phyloP scores from a whole-genome alignment of 2,329 filamentous ascomycete species.

The Talaromyces sp. region DNA sequence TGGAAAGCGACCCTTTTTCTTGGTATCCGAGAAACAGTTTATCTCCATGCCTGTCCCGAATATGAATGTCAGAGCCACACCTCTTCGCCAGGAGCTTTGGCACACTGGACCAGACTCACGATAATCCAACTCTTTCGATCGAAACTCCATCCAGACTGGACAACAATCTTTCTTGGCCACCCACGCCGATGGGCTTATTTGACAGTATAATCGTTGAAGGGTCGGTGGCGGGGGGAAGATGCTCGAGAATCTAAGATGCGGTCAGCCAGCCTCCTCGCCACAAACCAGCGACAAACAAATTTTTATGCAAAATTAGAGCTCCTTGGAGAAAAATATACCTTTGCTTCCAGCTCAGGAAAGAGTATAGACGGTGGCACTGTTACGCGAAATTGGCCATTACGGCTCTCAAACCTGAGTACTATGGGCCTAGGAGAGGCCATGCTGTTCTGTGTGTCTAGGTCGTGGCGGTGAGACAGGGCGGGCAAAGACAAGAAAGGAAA shows the following conservation, averaged over 20 bases:
- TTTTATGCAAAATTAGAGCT: background rate
- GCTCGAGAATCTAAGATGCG: constrained; percentile 47
- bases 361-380: constrained; percentile 68
- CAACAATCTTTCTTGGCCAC: constrained; percentile 51
- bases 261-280: constrained; percentile 13
- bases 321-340: constrained; percentile 24
- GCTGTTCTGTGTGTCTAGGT: constrained; percentile 3
- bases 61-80: background rate
- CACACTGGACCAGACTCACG: constrained; percentile 35
- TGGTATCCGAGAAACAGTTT: constrained; percentile 82
- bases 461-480: background rate
- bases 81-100: background rate
- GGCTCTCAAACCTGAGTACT: constrained; percentile 81
- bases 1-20: constrained; percentile 48
- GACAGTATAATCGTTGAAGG: constrained; percentile 53
- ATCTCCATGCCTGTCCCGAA: constrained; percentile 67
- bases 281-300: constrained; percentile 8
- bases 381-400: constrained; percentile 87
- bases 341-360: constrained; percentile 56
- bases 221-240: constrained; percentile 53
- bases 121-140: constrained; percentile 53
- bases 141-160: constrained; percentile 49
- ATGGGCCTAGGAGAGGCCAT: constrained; percentile 51
- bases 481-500: background rate
- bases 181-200: constrained; percentile 54